Base-by-base conservation (phyloP, 371 early-diverging fungal species). In the Coemansia sp. region DNA sequence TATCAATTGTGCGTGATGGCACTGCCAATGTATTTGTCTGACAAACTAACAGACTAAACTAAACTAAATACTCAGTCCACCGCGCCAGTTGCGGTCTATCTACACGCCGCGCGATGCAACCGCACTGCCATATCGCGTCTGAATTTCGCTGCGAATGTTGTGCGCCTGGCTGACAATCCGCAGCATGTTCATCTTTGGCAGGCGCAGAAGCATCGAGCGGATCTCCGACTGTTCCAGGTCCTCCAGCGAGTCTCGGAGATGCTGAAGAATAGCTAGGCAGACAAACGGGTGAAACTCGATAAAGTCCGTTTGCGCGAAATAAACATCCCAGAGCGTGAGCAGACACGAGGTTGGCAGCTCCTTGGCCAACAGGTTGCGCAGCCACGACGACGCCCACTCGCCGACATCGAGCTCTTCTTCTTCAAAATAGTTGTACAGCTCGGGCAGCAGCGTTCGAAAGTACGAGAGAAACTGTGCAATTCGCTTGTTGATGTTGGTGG, bases 171-270 rank as follows among this genome's bases (percentile, higher is more conserved):
- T 81, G 67, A 88, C 79, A 34, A 86, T 82, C 26, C 68, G 57
- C 35, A 45, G 36, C 82, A 93, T 87, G 59, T 93, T 88, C 75
- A 93, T 55, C 38, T 62, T 58, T 8, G 95, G 94, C 59, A 94
- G 81, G 36, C 91, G 84, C 67, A 91, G 81, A 64, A 94, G 67
- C 79, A 91, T 81, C 2, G 91, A 88, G 63, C 90, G 83, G 57
- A 95, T 95, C 70, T 95, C 93, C 0, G 91, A 91, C 69, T 93
- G 92, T 67, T 95, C 95, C 54, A 94, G 79, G 58, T 94, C 94
- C 70, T 95, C 95, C 31, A 95, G 81, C 26, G 84, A 86, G 60
- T 93, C 94, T 68, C 88, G 90, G 14, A 81, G 78, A 45, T 81
- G 79, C 14, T 70, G 74, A 31, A 91, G 77, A 47, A 91, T 88